phyloP scores from a whole-genome alignment of 768 basidiomycete species.

The Rhizopogon vulgaris region DNA sequence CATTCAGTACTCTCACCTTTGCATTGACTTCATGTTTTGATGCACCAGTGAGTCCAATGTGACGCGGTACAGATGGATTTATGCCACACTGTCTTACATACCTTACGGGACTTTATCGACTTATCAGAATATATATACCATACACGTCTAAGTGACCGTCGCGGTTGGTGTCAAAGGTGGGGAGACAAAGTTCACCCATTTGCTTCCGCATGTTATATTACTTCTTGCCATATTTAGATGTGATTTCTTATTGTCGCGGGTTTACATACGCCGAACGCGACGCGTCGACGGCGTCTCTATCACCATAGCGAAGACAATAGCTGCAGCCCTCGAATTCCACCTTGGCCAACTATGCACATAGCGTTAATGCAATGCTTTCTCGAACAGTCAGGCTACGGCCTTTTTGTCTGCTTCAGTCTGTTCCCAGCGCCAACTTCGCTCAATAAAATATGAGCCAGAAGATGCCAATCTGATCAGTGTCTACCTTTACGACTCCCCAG shows the following conservation, averaged over 20 bases:
- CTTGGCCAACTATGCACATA: background rate
- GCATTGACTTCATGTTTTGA: too few species aligned
- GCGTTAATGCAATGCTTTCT: background rate
- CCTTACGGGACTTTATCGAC: too few species aligned
- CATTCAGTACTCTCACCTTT: too few species aligned
- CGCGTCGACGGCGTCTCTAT: conserved; percentile 2
- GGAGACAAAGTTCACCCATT: too few species aligned
- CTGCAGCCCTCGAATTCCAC: background rate
- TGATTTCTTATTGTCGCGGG: background rate
- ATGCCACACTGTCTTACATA: too few species aligned
- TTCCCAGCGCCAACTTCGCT: conserved; percentile 1
- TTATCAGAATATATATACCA: too few species aligned
- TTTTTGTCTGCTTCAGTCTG: conserved; percentile 2
- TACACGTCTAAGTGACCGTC: too few species aligned
- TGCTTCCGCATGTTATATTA: too few species aligned
- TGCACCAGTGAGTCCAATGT: too few species aligned
- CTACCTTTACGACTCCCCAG: background rate
- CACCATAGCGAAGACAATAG: conserved; percentile 5
- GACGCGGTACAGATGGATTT: too few species aligned
- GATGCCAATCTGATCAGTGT: background rate
- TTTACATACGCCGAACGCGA: background rate
- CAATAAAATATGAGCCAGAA: background rate
- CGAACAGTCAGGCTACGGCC: background rate
- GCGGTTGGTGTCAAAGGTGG: too few species aligned
- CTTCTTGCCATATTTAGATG: background rate